Percentiles rank a stretch among this genome's conserved stretches.
These are phyloP conservation scores for Colletotrichum shisoi DNA, from an alignment of 2,329 filamentous ascomycete species.

Conservation along the genomic window DNA sequence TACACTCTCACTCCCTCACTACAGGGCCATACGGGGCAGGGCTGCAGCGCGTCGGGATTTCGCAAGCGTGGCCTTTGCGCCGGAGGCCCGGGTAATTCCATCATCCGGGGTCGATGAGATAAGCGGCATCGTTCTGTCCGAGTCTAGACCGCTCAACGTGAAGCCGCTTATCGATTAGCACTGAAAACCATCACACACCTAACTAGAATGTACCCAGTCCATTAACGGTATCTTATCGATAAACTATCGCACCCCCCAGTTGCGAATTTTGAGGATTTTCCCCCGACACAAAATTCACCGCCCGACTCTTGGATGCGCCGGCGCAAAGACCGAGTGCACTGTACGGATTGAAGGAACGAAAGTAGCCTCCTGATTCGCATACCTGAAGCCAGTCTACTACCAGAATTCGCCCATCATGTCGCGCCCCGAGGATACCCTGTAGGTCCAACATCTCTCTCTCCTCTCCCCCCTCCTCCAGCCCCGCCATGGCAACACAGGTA, in stretches of 20 bases:
- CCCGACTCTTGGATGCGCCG: conserved; percentile 31
- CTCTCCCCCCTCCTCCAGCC: conserved; percentile 38
- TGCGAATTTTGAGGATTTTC: conserved; percentile 37
- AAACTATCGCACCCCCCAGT: conserved; percentile 28
- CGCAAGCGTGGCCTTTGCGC: conserved; percentile 39
- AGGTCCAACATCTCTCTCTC: conserved; percentile 47
- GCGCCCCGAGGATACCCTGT: conserved; percentile 94
- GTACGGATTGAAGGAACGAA: background rate
- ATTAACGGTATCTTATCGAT: conserved; percentile 20
- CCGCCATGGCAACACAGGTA: conserved; percentile 12
- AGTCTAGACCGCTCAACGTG: background rate
- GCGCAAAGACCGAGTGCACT: conserved; percentile 1
- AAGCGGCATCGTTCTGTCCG: background rate
- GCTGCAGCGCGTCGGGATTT: conserved; percentile 23
- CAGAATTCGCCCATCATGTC: conserved; percentile 72
- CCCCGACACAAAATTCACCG: conserved; percentile 35
- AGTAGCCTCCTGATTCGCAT: too few species aligned
- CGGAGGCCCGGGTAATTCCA: conserved; percentile 18
- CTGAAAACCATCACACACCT: background rate
- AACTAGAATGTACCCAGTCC: background rate
- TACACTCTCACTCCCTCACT: too few species aligned
- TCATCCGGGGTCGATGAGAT: conserved; percentile 19
- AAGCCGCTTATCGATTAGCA: background rate
- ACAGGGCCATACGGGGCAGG: background rate
- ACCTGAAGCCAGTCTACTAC: background rate